These are phyloP conservation scores for Hanseniaspora meyeri DNA, from an alignment of 805 yeast species.

Conservation along the genomic window DNA sequence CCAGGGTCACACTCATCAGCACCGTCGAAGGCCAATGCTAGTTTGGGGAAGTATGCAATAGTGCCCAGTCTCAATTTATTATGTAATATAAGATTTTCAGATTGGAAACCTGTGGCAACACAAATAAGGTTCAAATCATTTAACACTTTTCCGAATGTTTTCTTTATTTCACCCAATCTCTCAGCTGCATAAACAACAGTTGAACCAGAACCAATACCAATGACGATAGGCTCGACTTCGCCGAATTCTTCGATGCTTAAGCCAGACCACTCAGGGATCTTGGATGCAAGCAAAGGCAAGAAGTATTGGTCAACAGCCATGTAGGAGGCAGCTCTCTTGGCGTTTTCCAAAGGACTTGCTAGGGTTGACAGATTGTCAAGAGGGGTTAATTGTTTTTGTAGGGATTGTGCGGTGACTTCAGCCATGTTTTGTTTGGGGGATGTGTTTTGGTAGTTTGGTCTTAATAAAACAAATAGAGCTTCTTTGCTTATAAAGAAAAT, in stretches of 20 bases:
- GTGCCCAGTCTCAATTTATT: conserved; percentile 70
- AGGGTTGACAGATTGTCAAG: conserved; percentile 24
- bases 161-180: conserved; percentile 54
- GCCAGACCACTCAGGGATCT: conserved; percentile 5
- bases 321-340: conserved; percentile 85
- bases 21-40: conserved; percentile 95
- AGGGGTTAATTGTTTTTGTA: conserved; percentile 13
- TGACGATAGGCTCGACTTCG: conserved; percentile 41
- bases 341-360: conserved; percentile 47
- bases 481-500: neutral
- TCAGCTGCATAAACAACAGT: conserved; percentile 97
- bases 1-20: conserved; percentile 87
- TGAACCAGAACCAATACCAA: conserved; percentile 94
- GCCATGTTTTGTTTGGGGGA: neutral
- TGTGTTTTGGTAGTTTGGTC: neutral
- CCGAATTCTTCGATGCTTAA: conserved; percentile 32
- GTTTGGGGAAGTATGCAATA: conserved; percentile 66
- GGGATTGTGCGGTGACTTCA: neutral
- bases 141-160: conserved; percentile 26
- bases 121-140: conserved; percentile 45
- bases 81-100: conserved; percentile 68
- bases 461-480: neutral
- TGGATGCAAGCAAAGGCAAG: conserved; percentile 8
- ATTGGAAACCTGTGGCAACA: conserved; percentile 95
- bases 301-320: conserved; percentile 83